Conservation (phyloP, 352 stramenopile genomes). For the Globisporangium iwayamae region DNA sequence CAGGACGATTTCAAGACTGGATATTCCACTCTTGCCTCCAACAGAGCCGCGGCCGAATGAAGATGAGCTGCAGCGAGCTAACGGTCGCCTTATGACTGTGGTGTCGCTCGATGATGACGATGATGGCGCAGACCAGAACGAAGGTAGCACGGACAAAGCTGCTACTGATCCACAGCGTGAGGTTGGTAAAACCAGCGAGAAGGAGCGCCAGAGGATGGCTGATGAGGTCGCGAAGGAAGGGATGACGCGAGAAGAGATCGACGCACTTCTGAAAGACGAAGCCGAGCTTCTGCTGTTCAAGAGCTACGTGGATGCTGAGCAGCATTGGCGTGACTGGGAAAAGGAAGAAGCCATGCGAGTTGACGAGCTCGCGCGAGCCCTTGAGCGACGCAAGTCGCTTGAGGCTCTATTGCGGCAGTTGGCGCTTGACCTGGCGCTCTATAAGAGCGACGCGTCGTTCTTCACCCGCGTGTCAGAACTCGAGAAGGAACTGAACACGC, state of each 20-base stretch:
- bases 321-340: slow-evolving; percentile 50
- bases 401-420: slow-evolving; percentile 30
- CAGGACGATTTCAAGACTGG: slow-evolving; percentile 26
- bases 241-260: slow-evolving; percentile 14
- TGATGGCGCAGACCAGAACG: slow-evolving; percentile 9
- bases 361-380: slow-evolving; percentile 33
- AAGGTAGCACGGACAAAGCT: background rate
- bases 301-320: slow-evolving; percentile 35
- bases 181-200: background rate
- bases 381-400: slow-evolving; percentile 22
- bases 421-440: slow-evolving; percentile 42
- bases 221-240: slow-evolving; percentile 9
- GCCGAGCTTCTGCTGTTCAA: slow-evolving; percentile 44
- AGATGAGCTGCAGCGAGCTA: slow-evolving; percentile 36
- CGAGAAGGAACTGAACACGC: slow-evolving; percentile 43
- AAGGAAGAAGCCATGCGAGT: slow-evolving; percentile 31
- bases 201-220: background rate
- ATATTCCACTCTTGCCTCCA: slow-evolving; percentile 23
- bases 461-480: slow-evolving; percentile 38
- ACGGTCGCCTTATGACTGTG: slow-evolving; percentile 30
- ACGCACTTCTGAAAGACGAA: slow-evolving; percentile 36
- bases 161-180: background rate
- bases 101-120: slow-evolving; percentile 22
- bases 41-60: slow-evolving; percentile 27
- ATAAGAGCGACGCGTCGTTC: slow-evolving; percentile 42